Evolutionary conservation across 2,329 filamentous ascomycete species (phyloP).

Genomic region (Talaromyces sp.): DNA sequence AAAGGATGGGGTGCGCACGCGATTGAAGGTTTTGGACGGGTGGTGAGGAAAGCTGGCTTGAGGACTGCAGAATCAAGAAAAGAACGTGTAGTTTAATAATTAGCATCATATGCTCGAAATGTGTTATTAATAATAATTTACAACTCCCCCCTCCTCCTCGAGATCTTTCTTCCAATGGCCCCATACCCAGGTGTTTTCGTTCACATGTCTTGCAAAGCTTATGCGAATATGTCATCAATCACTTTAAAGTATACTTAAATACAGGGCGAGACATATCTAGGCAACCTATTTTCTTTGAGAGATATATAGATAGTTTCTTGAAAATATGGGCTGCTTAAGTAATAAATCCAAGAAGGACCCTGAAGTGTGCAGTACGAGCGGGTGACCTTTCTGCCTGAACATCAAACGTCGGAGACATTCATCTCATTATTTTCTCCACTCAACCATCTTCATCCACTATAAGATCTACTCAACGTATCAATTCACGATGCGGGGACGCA

Average conservation of each 20-base stretch:
- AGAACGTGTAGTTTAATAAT: too few species aligned
- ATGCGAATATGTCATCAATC: too few species aligned
- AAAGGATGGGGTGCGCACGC: conserved; percentile 67
- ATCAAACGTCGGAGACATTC: neutral
- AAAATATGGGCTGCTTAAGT: neutral
- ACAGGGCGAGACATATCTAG: neutral
- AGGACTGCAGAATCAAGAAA: too few species aligned
- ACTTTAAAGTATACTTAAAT: too few species aligned
- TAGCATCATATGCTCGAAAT: too few species aligned
- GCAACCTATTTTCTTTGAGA: neutral
- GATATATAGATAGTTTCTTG: neutral
- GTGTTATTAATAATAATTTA: too few species aligned
- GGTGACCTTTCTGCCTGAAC: neutral
- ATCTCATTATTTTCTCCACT: neutral
- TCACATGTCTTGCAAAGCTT: too few species aligned
- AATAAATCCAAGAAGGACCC: neutral
- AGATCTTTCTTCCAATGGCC: too few species aligned
- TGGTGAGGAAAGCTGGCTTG: neutral
- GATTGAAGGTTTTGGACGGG: conserved; percentile 54
- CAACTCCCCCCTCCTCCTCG: too few species aligned
- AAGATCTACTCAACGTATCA: neutral
- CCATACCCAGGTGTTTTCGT: too few species aligned
- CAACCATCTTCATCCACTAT: neutral
- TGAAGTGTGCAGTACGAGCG: neutral
- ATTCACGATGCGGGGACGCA: conserved; percentile 16